Base-by-base conservation (phyloP, 345 rosid species). In the Angophora floribunda region DNA sequence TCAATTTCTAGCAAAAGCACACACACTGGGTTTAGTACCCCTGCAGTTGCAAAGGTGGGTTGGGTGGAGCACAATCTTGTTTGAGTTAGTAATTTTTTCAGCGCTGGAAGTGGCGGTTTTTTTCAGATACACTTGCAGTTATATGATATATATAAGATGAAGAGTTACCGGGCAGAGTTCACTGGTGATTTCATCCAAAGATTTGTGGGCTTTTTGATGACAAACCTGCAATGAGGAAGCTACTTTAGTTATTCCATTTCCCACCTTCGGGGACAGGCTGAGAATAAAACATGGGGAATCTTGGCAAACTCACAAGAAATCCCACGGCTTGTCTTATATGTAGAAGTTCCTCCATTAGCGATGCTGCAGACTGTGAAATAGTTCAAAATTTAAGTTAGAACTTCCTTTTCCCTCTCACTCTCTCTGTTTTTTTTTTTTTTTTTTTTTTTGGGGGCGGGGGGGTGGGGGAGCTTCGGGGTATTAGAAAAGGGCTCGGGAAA, bases 291-390 rank as follows among this genome's bases (percentile, higher is more conserved):
- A 32, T 32, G 22, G 22, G 41, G 78, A 32, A 67, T 67, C 79
- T 32, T n/a, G 41, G 79, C 19, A 30, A 45, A 41, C 65, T 86
- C 50, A 67, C 45, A 28, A 50, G 59, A 97, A 98, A 96, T 65
- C 99, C 99, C 86, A 97, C 99, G 86, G 99, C 99, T 93, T 98
- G 99, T 89, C 99, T 96, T 88, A 98, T 97, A 91, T 98, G 99
- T 91, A 94, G 94, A 91, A 98, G 89, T 93, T 98, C 99, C 92
- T 98, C 79, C 45, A 32, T 32, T 16, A 67, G 79, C 45, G 16
- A 32, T 32, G 79, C 79, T 67, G 79, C 79, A 67, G 45, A 67
- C 79, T 67, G 79, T 15, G 45, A 32, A 32, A 67, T 32, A 67
- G 79, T 16, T 67, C 22, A 32, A 17, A 67, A 16, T 32, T 32